These are phyloP conservation scores for Triangularia verruculosa DNA, from an alignment of 2,329 filamentous ascomycete genomes.

Conservation along the genomic window DNA sequence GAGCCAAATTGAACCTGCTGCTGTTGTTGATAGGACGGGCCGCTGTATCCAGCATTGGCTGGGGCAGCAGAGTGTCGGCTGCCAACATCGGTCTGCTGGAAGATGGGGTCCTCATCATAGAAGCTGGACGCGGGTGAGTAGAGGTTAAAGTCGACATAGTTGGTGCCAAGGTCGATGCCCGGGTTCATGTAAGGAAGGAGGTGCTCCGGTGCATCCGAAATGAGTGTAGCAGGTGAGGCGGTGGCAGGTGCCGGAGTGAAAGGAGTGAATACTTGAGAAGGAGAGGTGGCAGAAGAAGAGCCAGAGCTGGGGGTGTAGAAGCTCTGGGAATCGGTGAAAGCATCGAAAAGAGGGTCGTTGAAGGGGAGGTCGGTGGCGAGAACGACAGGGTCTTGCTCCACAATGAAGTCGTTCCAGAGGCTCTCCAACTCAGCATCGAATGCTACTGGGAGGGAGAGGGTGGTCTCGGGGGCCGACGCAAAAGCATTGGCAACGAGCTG, in stretches of 20 bases:
- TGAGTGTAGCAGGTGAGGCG: slow-evolving; percentile 9
- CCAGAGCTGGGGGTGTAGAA: slow-evolving; percentile 39
- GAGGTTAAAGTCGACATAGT: slow-evolving; percentile 56
- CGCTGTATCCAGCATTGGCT: neutral
- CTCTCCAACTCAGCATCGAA: slow-evolving; percentile 22
- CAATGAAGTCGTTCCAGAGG: slow-evolving; percentile 40
- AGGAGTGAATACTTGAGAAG: slow-evolving; percentile 34
- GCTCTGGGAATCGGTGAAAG: slow-evolving; percentile 43
- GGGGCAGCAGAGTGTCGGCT: slow-evolving; percentile 13
- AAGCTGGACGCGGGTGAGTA: slow-evolving; percentile 50
- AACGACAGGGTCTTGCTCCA: slow-evolving; percentile 33
- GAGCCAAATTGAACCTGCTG: neutral
- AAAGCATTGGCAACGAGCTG: slow-evolving; percentile 20
- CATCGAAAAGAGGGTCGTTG: slow-evolving; percentile 47
- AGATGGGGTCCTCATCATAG: slow-evolving; percentile 43
- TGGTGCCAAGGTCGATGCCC: slow-evolving; percentile 34
- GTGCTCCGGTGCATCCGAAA: slow-evolving; percentile 15
- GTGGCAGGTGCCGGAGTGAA: slow-evolving; percentile 18
- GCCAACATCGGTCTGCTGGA: slow-evolving; percentile 23
- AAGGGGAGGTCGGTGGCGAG: slow-evolving; percentile 26
- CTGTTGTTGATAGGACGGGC: neutral
- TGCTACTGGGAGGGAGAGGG: slow-evolving; percentile 16
- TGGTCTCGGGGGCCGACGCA: slow-evolving; percentile 18
- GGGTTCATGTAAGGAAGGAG: slow-evolving; percentile 43
- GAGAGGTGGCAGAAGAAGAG: slow-evolving; percentile 34